Evolutionary conservation across 495 filamentous ascomycete species (phyloP), one percentile per base, ranked within the genome.

Genomic region (Hypoxylon fuscum): DNA sequence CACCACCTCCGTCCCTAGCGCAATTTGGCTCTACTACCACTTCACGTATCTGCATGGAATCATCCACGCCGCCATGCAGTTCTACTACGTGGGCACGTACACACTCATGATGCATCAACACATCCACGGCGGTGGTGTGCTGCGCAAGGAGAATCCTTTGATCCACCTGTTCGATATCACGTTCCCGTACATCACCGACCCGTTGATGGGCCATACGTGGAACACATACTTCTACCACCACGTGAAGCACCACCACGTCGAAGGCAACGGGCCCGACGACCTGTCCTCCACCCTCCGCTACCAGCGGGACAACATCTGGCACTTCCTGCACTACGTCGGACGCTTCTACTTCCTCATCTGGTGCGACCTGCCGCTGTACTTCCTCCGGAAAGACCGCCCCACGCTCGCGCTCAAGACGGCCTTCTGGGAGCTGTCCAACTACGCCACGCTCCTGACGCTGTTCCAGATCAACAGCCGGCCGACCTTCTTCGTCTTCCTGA

Each of bases 211-310:
- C 1, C 90, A 93, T 62, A 92, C 90, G 0, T 93, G 88, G 88
- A 88, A 93, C 71, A 87, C 84, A 8, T 94, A 93, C 72, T 94
- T 81, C 69, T 92, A 91, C 65, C 90, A 94, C 70, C 90, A 93
- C 62, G 88, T 92, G 59, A 92, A 94, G 74, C 88, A 90, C 69
- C 90, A 93, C 67, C 90, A 93, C 63, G 87, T 93, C 44, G 90
- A 94, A 69, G 87, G 83, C 50, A 94, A 94, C 69, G 90, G 90
- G 0, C 88, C 89, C 0, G 78, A 85, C 32, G 90, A 94, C 64
- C 79, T 94, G 5, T 88, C 85, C 8, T 88, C 88, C 0, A 93
- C 90, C 10, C 81, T 93, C 34, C 81, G 87, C 18, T 93, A 90
- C 67, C 88, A 94, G 68, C 84, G 90, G 5, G 90, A 94, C 68